Conservation (phyloP, 2,329 filamentous ascomycete genomes). For the Trichoderma guizhouense region DNA sequence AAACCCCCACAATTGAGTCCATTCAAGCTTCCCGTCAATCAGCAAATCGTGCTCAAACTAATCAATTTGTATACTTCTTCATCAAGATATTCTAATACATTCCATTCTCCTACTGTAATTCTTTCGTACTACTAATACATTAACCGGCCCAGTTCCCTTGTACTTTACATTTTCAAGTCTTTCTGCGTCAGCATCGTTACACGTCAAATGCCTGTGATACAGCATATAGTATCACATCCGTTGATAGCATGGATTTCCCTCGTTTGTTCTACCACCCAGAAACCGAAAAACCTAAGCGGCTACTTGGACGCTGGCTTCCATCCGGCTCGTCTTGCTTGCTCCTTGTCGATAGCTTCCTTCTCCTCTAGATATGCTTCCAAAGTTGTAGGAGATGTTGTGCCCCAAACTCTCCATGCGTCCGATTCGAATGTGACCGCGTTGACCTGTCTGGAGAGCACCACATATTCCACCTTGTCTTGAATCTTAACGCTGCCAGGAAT, state of each 20-base stretch:
- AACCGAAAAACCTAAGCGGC: neutral
- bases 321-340: conserved; percentile 34
- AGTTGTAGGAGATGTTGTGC: conserved; percentile 55
- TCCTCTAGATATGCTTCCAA: conserved; percentile 40
- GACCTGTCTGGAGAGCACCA: conserved; percentile 55
- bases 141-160: neutral
- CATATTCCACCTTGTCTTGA: conserved; percentile 59
- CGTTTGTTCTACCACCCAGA: too few species aligned
- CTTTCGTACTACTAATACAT: neutral
- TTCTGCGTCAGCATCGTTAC: neutral
- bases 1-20: neutral
- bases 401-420: conserved; percentile 62
- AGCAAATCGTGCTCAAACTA: neutral
- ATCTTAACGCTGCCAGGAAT: conserved; percentile 47
- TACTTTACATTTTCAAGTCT: conserved; percentile 4
- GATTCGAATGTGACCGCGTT: conserved; percentile 46
- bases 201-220: neutral
- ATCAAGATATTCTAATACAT: neutral
- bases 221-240: neutral
- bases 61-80: neutral
- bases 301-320: conserved; percentile 25
- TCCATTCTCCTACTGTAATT: neutral
- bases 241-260: neutral
- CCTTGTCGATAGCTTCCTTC: conserved; percentile 33
- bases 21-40: neutral